Percentiles rank a stretch among this genome's conserved stretches.
phyloP scores from a whole-genome alignment of 202 grass and related monocot genomes.

The Panicum virgatum region DNA sequence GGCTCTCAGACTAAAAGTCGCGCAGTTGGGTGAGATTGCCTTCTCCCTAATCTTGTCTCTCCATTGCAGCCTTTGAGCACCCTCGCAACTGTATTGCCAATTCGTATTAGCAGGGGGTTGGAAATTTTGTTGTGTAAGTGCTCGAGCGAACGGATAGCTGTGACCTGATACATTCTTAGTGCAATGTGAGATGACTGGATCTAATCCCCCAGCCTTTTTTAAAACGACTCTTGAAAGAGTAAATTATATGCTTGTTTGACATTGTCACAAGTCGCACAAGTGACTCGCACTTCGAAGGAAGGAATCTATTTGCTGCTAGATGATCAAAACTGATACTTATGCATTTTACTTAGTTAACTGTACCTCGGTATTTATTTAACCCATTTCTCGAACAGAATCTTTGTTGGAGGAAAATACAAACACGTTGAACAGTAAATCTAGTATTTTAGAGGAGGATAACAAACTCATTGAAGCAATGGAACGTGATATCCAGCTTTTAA shows the following conservation, averaged over 20 bases:
- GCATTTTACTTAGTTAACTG: slow-evolving; percentile 2
- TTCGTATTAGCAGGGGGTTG: background rate
- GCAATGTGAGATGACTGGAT: background rate
- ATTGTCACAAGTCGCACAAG: background rate
- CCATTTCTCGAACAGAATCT: slow-evolving; percentile 44
- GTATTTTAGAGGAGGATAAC: slow-evolving; percentile 46
- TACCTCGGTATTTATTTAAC: slow-evolving; percentile 1
- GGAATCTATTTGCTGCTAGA: background rate
- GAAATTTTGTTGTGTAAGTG: background rate
- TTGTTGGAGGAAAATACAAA: slow-evolving; percentile 49
- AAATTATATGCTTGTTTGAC: slow-evolving; percentile 17
- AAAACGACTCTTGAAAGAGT: background rate
- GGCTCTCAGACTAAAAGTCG: slow-evolving; percentile 48
- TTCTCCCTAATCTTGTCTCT: background rate
- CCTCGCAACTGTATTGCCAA: background rate
- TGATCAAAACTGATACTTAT: background rate
- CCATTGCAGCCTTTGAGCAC: background rate
- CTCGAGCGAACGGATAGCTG: background rate
- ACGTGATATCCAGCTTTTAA: slow-evolving; percentile 46
- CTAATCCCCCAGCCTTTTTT: background rate
- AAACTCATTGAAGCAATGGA: slow-evolving; percentile 58
- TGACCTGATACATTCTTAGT: background rate
- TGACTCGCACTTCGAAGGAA: background rate
- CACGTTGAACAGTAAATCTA: slow-evolving; percentile 41
- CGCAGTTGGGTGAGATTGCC: slow-evolving; percentile 43